Base-by-base conservation (phyloP, 192 early-diverging fungal genomes). In the Neocallimastix lanati region DNA sequence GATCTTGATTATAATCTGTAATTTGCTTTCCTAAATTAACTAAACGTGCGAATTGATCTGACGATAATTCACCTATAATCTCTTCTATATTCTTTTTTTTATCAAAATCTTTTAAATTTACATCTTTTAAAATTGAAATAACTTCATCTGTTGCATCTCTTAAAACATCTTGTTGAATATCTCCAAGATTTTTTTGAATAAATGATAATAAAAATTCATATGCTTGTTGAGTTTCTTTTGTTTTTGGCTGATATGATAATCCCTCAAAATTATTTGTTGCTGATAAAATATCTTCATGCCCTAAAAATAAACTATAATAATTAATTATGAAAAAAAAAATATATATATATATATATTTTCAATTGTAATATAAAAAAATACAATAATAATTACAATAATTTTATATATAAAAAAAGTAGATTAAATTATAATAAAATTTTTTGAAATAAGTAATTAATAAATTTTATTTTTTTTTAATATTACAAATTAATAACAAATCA, bases 11-110 rank as follows among this genome's bases (percentile, higher is more conserved):
- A 77, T 93, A 99, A 81, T 99, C 98, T 9, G 96, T 97, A 77
- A 99, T 94, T 80, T 95, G 93, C 81, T 96, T 96, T 21, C 94
- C 94, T 33, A 99, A 88, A 81, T 95, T 94, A 21, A 98, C 88
- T 25, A 98, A 89, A 79, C 91, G 90, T 25, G 94, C 92, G 83
- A 99, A 98, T 67, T 91, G 85, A 25, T 96, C 93, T 28, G 93
- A 91, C 11, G 86, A 77, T n/a, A 98, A 82, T 15, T 88, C 28
- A 0, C 92, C 91, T 80, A 97, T 83, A 25, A 96, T 83, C 0
- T 85, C 83, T 82, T 96, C 96, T 25, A 96, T 90, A 80, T 92
- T 90, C 58, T 87, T 90, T 85, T 95, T 94, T 82, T 94, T 94
- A 80, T 96, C 96, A 76, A 92, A 89, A 81, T 99, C 98, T 82